A percentile compares a stretch with the other conserved stretches of the same genome.
Evolutionary conservation across 345 rosid genomes (phyloP).

Genomic region (Viola odorata): DNA sequence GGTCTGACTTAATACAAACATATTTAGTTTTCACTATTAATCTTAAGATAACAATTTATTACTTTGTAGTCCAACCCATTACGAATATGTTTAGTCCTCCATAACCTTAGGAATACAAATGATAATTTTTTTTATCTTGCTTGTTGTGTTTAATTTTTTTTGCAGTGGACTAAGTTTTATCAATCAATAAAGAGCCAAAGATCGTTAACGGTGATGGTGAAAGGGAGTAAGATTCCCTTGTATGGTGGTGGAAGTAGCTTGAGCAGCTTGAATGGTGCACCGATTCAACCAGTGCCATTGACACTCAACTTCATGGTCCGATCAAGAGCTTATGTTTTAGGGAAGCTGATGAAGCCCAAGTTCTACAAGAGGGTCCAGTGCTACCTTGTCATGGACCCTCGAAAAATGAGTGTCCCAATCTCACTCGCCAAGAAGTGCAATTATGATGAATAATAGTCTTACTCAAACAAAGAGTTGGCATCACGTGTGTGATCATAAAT

Average conservation of each 20-base stretch:
- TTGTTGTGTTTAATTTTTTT: not conserved
- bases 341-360: constrained; percentile 49
- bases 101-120: no score
- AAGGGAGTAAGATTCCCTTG: constrained; percentile 43
- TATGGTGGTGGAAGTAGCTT: constrained; percentile 61
- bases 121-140: not conserved
- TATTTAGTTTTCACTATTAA: no score
- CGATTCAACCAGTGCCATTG: constrained; percentile 45
- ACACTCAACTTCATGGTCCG: constrained; percentile 42
- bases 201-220: constrained; percentile 28
- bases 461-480: not conserved
- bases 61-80: no score
- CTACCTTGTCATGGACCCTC: constrained; percentile 44
- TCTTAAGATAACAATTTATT: no score
- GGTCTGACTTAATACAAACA: no score
- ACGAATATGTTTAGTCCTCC: no score
- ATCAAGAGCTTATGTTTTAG: constrained; percentile 58
- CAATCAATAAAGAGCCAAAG: constrained; percentile 65
- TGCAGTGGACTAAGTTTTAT: constrained; percentile 49
- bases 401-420: constrained; percentile 38
- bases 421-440: constrained; percentile 47
- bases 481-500: not conserved
- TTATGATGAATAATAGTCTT: constrained; percentile 19
- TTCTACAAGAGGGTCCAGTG: constrained; percentile 50
- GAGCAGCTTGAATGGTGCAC: constrained; percentile 47